Evolutionary conservation across 495 filamentous ascomycete species (phyloP).

Genomic region (Penicillium malachiteum): DNA sequence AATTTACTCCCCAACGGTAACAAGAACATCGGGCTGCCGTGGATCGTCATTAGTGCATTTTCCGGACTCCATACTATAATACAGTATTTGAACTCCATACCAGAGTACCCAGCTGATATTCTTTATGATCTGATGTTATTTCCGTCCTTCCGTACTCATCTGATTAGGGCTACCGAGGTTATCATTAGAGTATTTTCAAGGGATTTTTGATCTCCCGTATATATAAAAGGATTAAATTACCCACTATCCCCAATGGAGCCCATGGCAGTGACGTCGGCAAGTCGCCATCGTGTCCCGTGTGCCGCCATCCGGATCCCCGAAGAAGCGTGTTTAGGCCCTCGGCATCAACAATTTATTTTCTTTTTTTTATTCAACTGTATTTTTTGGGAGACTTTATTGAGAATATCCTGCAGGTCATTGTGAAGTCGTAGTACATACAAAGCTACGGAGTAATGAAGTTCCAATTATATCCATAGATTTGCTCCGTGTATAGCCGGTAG

Average conservation of each 20-base stretch:
- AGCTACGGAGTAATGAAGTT: background rate
- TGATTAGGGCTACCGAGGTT: constrained; percentile 1
- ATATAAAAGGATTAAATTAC: constrained; percentile 1
- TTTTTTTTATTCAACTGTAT: too few species aligned
- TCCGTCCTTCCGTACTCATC: background rate
- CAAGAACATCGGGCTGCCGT: constrained; percentile 25
- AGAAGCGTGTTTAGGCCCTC: constrained; percentile 10
- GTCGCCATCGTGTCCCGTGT: constrained; percentile 25
- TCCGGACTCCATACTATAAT: background rate
- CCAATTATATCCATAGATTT: background rate
- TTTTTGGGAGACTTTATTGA: too few species aligned
- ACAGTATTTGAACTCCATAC: too few species aligned
- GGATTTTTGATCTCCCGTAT: background rate
- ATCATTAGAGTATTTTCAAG: background rate
- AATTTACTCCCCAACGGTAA: constrained; percentile 25
- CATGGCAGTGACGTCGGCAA: constrained; percentile 41
- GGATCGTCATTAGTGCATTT: background rate
- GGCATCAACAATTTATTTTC: constrained; percentile 7
- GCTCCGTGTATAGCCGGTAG: constrained; percentile 14
- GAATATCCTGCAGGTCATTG: too few species aligned
- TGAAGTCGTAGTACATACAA: too few species aligned
- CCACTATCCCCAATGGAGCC: constrained; percentile 2
- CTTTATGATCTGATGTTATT: too few species aligned
- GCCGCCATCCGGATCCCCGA: constrained; percentile 22
- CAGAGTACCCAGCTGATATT: too few species aligned